These are phyloP conservation scores for Aquilaria malaccensis DNA, from an alignment of 345 rosid genomes.

Conservation along the genomic window DNA sequence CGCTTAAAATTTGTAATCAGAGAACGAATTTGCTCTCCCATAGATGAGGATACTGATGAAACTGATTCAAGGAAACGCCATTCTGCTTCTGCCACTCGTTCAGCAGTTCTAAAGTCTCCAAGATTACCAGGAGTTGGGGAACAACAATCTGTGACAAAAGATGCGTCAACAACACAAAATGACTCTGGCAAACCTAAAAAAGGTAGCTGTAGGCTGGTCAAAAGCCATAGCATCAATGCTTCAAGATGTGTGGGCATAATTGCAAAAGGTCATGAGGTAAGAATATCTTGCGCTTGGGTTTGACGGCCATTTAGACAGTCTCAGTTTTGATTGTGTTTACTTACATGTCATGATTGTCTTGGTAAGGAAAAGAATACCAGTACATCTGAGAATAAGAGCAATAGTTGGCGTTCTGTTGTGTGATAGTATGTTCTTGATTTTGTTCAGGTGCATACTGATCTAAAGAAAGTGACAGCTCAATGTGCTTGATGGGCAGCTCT, in stretches of 20 bases:
- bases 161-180: constrained; percentile 29
- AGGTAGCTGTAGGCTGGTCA: constrained; percentile 43
- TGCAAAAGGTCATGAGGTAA: constrained; percentile 24
- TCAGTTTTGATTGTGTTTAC: too few relatives aligned
- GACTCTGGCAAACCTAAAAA: constrained; percentile 27
- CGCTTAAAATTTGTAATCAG: constrained; percentile 24
- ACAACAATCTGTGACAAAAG: constrained; percentile 27
- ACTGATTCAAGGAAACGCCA: constrained; percentile 25
- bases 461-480: constrained; percentile 8
- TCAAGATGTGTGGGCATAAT: constrained; percentile 46
- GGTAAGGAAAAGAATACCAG: background rate
- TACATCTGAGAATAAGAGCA: background rate
- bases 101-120: constrained; percentile 40
- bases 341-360: background rate
- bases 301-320: background rate
- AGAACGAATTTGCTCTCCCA: constrained; percentile 57
- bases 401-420: background rate
- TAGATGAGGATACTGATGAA: constrained; percentile 41
- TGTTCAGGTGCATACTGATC: constrained; percentile 12
- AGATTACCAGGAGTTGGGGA: constrained; percentile 19
- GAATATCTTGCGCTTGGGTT: background rate
- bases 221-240: constrained; percentile 69
- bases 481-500: background rate
- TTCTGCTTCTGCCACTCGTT: constrained; percentile 31
- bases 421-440: background rate